A percentile compares a stretch with the other conserved stretches of the same genome.
phyloP scores from a whole-genome alignment of 1,284 basidiomycete species.

The Puccinia triticina region DNA sequence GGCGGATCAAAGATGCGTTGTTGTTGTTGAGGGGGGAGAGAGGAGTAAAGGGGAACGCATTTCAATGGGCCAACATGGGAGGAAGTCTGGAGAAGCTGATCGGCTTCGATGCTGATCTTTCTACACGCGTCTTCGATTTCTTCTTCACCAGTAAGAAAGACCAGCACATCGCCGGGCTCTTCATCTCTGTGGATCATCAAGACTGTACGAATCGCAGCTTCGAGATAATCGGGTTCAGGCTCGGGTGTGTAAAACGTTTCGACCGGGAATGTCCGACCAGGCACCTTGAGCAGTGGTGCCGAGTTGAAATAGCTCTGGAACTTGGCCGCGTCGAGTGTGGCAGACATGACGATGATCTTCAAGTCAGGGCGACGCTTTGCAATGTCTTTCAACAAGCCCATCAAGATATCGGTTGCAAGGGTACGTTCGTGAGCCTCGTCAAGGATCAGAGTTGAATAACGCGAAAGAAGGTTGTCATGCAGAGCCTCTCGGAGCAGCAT shows the following conservation, averaged over 20 bases:
- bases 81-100: slow-evolving; percentile 71
- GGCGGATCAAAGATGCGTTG: slow-evolving; percentile 91
- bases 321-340: slow-evolving; percentile 93
- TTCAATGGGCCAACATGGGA: slow-evolving; percentile 74
- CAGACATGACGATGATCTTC: slow-evolving; percentile 98
- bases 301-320: slow-evolving; percentile 90
- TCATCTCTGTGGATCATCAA: slow-evolving; percentile 97
- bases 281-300: slow-evolving; percentile 92
- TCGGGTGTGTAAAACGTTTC: slow-evolving; percentile 94
- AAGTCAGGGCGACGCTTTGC: slow-evolving; percentile 81
- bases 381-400: slow-evolving; percentile 81
- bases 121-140: slow-evolving; percentile 97
- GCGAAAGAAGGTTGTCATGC: slow-evolving; percentile 84
- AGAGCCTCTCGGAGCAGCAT: slow-evolving; percentile 93
- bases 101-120: slow-evolving; percentile 87
- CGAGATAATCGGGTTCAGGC: slow-evolving; percentile 94
- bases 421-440: slow-evolving; percentile 99
- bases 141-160: slow-evolving; percentile 97
- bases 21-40: slow-evolving; percentile 87
- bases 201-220: slow-evolving; percentile 93
- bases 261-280: slow-evolving; percentile 92
- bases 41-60: slow-evolving; percentile 91
- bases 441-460: slow-evolving; percentile 95
- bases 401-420: slow-evolving; percentile 95
- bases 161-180: slow-evolving; percentile 85